Base-by-base conservation (phyloP, 2,329 filamentous ascomycete species). In the Corniculantispora saksenae region DNA sequence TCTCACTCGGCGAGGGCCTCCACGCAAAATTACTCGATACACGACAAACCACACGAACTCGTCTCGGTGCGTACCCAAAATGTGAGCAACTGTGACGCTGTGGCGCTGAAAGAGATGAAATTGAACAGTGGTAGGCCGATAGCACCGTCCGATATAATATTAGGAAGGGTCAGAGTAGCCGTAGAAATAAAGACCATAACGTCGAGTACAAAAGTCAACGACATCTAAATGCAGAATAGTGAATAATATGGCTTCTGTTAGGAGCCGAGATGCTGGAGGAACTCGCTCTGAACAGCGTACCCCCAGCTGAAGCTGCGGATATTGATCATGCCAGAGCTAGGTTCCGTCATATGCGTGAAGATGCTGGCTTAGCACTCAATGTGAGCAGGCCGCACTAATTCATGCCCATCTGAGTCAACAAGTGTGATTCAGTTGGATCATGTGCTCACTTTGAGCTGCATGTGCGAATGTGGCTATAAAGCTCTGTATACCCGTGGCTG, bases 211-310 rank as follows among this genome's bases (percentile, higher is more conserved):
- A 86, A 71, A 0, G 74, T 80, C 0, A 85, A 72, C 85, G 85
- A 88, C 47, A 83, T 77, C 69, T 88, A 85, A 19, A 85, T 79
- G 35, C 80, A 81, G 61, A 79, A 83, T 7, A 87, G 74, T 2
- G 86, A 77, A 69, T 88, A 88, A 58, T 82, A 83, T 1, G 85
- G 84, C 35, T 78, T 74, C 67, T 87, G 85, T 0, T 84, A 84
- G 13, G 74, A 71, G 66, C 87, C 81, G 1, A 88, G 73, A 0
- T 84, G 75, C 4, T 70, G 66, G n/a, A 80, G 72, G 62, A 83
- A 84, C 66, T 78, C 78, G 32, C 78, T 68, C 35, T 78, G 73
- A 63, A 81, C 78, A 7, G 73, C 70, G 1, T 74, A 69, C 45
- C 82, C 75, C 85, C 85, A 88, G 3, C 81, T 79, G 65, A 86